These are phyloP conservation scores for Entomortierella parvispora DNA, from an alignment of 192 early-diverging fungal genomes.

Conservation along the genomic window DNA sequence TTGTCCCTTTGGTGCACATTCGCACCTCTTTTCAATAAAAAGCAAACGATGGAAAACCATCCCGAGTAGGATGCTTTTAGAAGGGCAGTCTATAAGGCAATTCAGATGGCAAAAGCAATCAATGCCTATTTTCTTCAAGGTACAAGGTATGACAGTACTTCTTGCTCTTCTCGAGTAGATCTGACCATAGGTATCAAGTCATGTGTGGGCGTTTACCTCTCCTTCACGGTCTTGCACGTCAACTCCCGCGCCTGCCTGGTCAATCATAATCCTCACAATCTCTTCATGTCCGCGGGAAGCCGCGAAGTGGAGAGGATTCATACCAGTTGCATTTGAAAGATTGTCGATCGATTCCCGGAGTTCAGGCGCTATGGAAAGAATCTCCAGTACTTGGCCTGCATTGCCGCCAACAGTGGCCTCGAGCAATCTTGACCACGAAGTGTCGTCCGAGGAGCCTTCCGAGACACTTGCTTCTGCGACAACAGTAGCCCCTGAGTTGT, in stretches of 20 bases:
- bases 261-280: constrained; percentile 65
- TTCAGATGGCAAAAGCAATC: constrained; percentile 28
- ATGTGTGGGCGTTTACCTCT: constrained; percentile 73
- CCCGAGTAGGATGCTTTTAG: constrained; percentile 79
- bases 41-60: constrained; percentile 65
- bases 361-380: constrained; percentile 45
- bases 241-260: constrained; percentile 65
- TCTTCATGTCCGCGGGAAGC: constrained; percentile 67
- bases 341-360: constrained; percentile 59
- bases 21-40: constrained; percentile 66
- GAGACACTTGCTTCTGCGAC: constrained; percentile 6
- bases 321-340: constrained; percentile 60
- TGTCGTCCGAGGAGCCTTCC: constrained; percentile 35
- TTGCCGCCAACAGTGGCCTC: constrained; percentile 26
- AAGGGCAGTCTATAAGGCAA: constrained; percentile 67
- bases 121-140: background rate
- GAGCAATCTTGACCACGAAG: constrained; percentile 23
- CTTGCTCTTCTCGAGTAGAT: no score
- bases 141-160: background rate
- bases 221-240: constrained; percentile 73
- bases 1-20: constrained; percentile 73
- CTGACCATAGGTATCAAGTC: no score
- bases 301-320: constrained; percentile 70
- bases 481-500: constrained; percentile 10
- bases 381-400: constrained; percentile 48